phyloP scores from a whole-genome alignment of 352 stramenopile species.

The Globisporangium abappressorium region DNA sequence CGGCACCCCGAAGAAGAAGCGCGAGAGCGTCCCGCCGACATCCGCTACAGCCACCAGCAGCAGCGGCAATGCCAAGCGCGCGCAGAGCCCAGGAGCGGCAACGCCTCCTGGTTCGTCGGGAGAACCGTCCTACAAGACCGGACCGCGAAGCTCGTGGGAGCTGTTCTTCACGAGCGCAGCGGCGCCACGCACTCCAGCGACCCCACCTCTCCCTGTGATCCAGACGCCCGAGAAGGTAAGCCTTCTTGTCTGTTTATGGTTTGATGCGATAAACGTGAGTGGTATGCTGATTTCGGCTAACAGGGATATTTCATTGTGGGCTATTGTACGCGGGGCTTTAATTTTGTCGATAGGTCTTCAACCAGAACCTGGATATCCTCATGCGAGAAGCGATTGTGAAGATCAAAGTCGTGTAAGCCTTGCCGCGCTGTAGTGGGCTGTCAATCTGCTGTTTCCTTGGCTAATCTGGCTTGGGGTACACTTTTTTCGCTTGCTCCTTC shows the following conservation, averaged over 20 bases:
- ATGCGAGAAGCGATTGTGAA: conserved; percentile 45
- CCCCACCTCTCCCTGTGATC: conserved; percentile 7
- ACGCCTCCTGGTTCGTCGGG: background rate
- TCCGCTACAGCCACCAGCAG: background rate
- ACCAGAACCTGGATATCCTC: conserved; percentile 53
- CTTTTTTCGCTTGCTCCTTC: background rate
- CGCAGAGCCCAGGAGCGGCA: background rate
- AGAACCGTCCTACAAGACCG: conserved; percentile 20
- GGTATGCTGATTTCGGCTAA: background rate
- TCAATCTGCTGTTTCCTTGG: background rate
- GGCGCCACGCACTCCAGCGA: background rate
- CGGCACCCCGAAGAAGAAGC: conserved; percentile 13
- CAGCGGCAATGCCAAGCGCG: background rate
- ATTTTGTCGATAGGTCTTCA: conserved; percentile 32
- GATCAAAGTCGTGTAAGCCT: conserved; percentile 54
- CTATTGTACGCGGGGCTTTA: background rate
- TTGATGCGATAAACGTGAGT: conserved; percentile 1
- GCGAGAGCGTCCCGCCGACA: conserved; percentile 3
- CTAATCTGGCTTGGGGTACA: background rate
- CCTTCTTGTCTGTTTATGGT: conserved; percentile 5
- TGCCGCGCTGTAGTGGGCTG: background rate
- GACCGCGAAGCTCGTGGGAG: conserved; percentile 38
- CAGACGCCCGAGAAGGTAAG: conserved; percentile 32
- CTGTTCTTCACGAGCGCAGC: conserved; percentile 32
- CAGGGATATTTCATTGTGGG: background rate